Percentiles rank a stretch among this genome's conserved stretches.
Conservation (phyloP, 2,329 filamentous ascomycete genomes). For the Chrysoporthe cubensis region DNA sequence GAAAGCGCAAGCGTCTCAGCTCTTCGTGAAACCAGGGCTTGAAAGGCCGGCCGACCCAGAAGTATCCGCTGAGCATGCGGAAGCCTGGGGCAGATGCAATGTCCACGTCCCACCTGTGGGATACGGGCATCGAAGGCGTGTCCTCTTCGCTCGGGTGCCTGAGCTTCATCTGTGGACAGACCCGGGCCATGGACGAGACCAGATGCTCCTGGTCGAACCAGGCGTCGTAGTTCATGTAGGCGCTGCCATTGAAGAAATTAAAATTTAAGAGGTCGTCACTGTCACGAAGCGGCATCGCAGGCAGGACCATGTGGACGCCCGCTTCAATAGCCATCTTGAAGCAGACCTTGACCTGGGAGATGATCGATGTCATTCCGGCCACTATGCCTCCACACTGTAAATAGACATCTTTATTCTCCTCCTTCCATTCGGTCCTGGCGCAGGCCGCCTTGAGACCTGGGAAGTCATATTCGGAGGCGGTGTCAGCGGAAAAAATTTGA, state of each 20-base stretch:
- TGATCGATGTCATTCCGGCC: slow-evolving; percentile 37
- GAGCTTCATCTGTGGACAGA: slow-evolving; percentile 38
- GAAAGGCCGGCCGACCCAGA: slow-evolving; percentile 28
- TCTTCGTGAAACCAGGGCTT: slow-evolving; percentile 24
- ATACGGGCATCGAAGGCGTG: slow-evolving; percentile 10
- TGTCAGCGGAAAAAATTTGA: slow-evolving; percentile 36
- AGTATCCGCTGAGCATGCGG: slow-evolving; percentile 17
- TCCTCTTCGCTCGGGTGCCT: slow-evolving; percentile 29
- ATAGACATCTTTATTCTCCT: slow-evolving; percentile 32
- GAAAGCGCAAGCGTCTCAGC: slow-evolving; percentile 11
- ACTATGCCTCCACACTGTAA: slow-evolving; percentile 36
- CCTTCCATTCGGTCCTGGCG: slow-evolving; percentile 25
- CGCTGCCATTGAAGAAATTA: slow-evolving; percentile 35
- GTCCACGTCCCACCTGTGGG: slow-evolving; percentile 21
- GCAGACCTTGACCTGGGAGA: slow-evolving; percentile 39
- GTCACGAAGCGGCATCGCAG: slow-evolving; percentile 36
- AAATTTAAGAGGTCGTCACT: slow-evolving; percentile 34
- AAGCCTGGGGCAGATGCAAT: slow-evolving; percentile 16
- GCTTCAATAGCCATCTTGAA: slow-evolving; percentile 38
- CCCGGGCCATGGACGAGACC: slow-evolving; percentile 27
- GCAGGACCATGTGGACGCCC: slow-evolving; percentile 34
- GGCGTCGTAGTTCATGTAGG: slow-evolving; percentile 35
- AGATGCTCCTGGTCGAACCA: slow-evolving; percentile 39
- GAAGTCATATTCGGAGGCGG: slow-evolving; percentile 32
- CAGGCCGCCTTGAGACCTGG: slow-evolving; percentile 30